Conservation (phyloP, 495 filamentous ascomycete species). For the Aspergillus olivimuriae region DNA sequence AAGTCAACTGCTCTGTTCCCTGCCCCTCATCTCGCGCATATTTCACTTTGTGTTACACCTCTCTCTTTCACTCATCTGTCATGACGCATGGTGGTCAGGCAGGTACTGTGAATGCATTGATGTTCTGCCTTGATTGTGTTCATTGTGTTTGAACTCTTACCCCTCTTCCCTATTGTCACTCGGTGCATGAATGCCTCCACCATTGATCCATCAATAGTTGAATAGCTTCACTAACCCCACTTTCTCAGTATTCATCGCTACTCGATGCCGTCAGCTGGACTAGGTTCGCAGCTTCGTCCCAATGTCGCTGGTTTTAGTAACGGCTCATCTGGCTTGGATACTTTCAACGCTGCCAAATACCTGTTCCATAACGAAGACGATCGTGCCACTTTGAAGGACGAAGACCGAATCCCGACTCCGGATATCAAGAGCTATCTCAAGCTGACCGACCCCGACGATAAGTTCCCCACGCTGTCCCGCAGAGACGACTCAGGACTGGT, state of each 20-base stretch:
- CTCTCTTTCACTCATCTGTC: background rate
- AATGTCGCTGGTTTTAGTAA: slow-evolving; percentile 38
- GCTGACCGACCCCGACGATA: slow-evolving; percentile 70
- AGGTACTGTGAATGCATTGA: too few species aligned
- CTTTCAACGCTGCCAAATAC: slow-evolving; percentile 74
- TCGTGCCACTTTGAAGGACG: slow-evolving; percentile 39
- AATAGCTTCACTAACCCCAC: slow-evolving; percentile 13
- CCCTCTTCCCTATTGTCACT: slow-evolving; percentile 6
- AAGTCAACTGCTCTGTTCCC: slow-evolving; percentile 19
- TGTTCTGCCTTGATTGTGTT: too few species aligned
- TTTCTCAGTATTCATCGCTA: slow-evolving; percentile 66
- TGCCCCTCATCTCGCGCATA: background rate
- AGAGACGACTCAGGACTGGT: slow-evolving; percentile 64
- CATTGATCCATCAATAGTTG: too few species aligned
- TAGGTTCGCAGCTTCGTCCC: slow-evolving; percentile 52
- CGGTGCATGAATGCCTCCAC: too few species aligned
- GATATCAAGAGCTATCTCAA: slow-evolving; percentile 62
- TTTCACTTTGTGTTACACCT: background rate
- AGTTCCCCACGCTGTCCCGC: slow-evolving; percentile 75
- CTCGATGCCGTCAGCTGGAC: slow-evolving; percentile 74
- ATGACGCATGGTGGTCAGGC: too few species aligned
- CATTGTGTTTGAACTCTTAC: too few species aligned
- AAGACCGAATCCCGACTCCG: slow-evolving; percentile 49
- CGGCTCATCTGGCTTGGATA: slow-evolving; percentile 44
- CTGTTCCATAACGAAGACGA: slow-evolving; percentile 80